Evolutionary conservation across 441 rosid species (phyloP).

Genomic region (Adansonia rubrostipa): DNA sequence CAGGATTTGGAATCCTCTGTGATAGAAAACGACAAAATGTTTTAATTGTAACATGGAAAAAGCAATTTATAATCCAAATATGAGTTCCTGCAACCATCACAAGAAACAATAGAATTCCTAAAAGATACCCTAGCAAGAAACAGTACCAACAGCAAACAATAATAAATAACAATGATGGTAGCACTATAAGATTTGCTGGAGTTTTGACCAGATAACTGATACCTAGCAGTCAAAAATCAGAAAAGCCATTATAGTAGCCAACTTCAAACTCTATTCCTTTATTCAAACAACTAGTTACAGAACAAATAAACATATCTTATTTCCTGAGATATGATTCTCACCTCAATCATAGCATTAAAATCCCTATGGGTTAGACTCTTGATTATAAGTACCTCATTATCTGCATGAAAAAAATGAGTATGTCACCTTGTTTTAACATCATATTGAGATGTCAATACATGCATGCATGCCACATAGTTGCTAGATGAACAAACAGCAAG

Average conservation of each 20-base stretch:
- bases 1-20: conserved; percentile 94
- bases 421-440: conserved; percentile 16
- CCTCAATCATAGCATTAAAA: conserved; percentile 95
- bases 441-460: conserved; percentile 3
- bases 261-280: conserved; percentile 12
- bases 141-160: background rate
- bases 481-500: background rate
- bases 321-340: conserved; percentile 33
- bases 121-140: conserved; percentile 2
- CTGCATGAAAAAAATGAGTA: conserved; percentile 49
- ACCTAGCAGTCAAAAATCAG: background rate
- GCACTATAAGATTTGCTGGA: conserved; percentile 13
- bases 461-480: background rate
- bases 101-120: conserved; percentile 4
- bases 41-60: background rate
- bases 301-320: conserved; percentile 7
- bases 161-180: background rate
- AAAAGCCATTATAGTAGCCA: background rate
- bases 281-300: conserved; percentile 1
- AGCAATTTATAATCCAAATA: background rate
- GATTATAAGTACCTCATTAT: conserved; percentile 87
- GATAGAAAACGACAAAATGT: conserved; percentile 30
- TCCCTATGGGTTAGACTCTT: conserved; percentile 91
- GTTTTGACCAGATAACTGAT: conserved; percentile 21
- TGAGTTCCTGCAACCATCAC: conserved; percentile 12